Percentiles rank a stretch among this genome's conserved stretches.
phyloP scores from a whole-genome alignment of 192 early-diverging fungal species.

The Coemansia sp. region DNA sequence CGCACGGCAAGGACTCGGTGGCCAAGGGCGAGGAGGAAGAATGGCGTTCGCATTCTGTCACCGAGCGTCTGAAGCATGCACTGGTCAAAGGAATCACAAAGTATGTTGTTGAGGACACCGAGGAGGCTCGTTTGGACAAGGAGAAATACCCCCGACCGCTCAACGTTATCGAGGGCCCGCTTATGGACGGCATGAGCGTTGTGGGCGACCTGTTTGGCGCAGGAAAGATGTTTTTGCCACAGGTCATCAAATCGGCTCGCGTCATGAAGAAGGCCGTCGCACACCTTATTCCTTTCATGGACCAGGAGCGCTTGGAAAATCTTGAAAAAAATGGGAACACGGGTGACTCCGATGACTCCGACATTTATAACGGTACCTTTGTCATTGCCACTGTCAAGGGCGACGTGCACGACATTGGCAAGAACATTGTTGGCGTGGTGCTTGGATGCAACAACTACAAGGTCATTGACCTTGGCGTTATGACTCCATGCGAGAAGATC shows the following conservation, averaged over 20 bases:
- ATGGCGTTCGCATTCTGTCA: constrained; percentile 78
- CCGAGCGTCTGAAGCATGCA: constrained; percentile 74
- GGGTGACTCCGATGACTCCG: constrained; percentile 58
- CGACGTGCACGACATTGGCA: constrained; percentile 98
- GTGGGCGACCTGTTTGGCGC: constrained; percentile 94
- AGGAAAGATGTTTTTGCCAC: constrained; percentile 98
- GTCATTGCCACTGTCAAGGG: constrained; percentile 96
- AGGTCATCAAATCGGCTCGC: constrained; percentile 95
- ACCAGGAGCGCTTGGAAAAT: constrained; percentile 79
- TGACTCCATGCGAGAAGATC: constrained; percentile 94
- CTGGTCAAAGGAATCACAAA: constrained; percentile 95
- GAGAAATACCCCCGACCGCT: constrained; percentile 81
- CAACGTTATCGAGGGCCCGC: constrained; percentile 94
- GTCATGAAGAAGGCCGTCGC: constrained; percentile 99
- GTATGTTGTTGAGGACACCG: constrained; percentile 88
- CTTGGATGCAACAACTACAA: constrained; percentile 97
- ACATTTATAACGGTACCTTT: constrained; percentile 85
- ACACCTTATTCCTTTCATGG: constrained; percentile 92
- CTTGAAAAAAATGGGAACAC: constrained; percentile 50
- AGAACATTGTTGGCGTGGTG: constrained; percentile 97
- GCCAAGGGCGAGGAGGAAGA: constrained; percentile 80
- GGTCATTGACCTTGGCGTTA: constrained; percentile 93
- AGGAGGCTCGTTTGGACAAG: constrained; percentile 81
- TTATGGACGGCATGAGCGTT: constrained; percentile 92
- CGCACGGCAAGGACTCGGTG: constrained; percentile 65